phyloP scores from a whole-genome alignment of 257 asterid species.

The Lycium barbarum region DNA sequence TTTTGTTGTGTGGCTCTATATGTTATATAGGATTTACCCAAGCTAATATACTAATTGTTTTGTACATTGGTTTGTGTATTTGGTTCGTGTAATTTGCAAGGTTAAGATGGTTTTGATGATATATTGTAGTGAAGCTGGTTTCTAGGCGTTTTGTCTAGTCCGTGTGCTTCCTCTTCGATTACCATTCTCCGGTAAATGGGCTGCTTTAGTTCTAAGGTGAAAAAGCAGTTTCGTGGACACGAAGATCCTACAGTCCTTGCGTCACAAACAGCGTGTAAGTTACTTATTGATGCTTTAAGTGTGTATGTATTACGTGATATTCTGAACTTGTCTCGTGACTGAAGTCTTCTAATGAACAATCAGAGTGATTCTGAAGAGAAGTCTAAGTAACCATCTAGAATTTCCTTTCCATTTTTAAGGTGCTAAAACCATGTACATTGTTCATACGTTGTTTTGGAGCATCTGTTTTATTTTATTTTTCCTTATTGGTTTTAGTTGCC shows the following conservation, averaged over 20 bases:
- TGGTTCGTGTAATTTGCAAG: conserved; percentile 52
- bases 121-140: conserved; percentile 66
- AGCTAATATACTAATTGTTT: conserved; percentile 34
- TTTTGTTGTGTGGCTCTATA: not conserved
- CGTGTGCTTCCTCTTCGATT: conserved; percentile 47
- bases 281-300: conserved; percentile 16
- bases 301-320: not conserved
- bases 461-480: not conserved
- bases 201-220: conserved; percentile 79
- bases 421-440: not conserved
- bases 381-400: not conserved
- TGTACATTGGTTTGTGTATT: conserved; percentile 33
- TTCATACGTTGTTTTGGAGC: not conserved
- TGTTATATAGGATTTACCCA: not conserved
- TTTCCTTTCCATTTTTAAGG: conserved; percentile 3
- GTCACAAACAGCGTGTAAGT: conserved; percentile 94
- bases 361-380: not conserved
- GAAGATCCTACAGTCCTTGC: conserved; percentile 89
- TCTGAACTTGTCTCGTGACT: not conserved
- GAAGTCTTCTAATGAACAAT: not conserved
- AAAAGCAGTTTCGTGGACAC: conserved; percentile 81
- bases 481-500: not conserved
- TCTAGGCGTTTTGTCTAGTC: conserved; percentile 45
- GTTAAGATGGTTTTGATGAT: conserved; percentile 73
- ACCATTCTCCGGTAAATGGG: conserved; percentile 69